Evolutionary conservation across 495 filamentous ascomycete species (phyloP), one percentile per base, ranked within the genome.

Genomic region (Aspergillus steynii): DNA sequence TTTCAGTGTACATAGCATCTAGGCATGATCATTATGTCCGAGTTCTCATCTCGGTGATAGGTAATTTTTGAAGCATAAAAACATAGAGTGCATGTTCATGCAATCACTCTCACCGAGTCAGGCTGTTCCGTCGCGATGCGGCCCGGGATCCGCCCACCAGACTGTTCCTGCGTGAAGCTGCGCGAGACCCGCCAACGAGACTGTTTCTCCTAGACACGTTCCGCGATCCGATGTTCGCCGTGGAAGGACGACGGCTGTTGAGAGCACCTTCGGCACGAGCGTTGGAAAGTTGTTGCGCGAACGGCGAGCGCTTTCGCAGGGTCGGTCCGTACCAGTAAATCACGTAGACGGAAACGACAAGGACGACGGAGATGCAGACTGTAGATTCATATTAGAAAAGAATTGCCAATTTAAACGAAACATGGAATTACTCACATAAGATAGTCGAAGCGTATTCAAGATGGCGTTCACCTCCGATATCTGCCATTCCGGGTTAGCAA

Each of bases 281-380:
- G 32, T 83, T 75, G 45, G 81, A 80, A 15, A 91, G 72, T 53
- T 83, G 81, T 74, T 93, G 87, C 7, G 91, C 90, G 66, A 94
- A 93, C 0, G 85, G 84, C 15, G 88, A 91, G 1, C 86, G 81
- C 68, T 83, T 83, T 29, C 91, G 84, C 4, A 93, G 80, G 1
- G 61, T 63, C 0, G 89, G 89, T 0, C 91, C 91, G 55, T 88
- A 84, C 79, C 80, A 90, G 79, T 94, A 94, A 61, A 93, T 87
- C 37, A 88, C 77, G 65, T 91, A 93, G 29, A 93, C 86, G 6
- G 89, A 85, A 27, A 83, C 66, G 12, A 92, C 88, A n/a, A 94
- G 79, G 3, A 90, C 50, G 42, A 88, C 70, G 1, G 90, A 84
- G 62, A 94, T 88, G 64, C 78, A 83, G 71, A 85, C 78, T 77